Base-by-base conservation (phyloP, 192 early-diverging fungal species). In the Globomyces pollinis-pini region DNA sequence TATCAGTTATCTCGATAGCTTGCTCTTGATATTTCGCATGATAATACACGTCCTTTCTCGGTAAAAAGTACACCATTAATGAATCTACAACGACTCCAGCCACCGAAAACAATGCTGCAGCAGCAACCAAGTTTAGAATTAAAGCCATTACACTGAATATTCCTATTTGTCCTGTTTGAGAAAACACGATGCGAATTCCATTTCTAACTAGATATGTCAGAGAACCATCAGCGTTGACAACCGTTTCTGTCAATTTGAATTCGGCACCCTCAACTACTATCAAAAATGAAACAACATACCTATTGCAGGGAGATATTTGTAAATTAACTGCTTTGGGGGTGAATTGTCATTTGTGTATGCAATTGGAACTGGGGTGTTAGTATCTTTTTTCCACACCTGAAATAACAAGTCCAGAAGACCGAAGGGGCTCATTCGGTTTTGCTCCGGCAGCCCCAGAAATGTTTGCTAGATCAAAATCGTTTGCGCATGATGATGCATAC, bases 31-130 rank as follows among this genome's bases (percentile, higher is more conserved):
- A n/a, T n/a, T n/a, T n/a, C n/a, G n/a, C n/a, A n/a, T n/a, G n/a
- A n/a, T n/a, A n/a, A n/a, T n/a, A n/a, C n/a, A n/a, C n/a, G n/a
- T n/a, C n/a, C n/a, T n/a, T n/a, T n/a, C n/a, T 34, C 33, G 32
- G 32, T 26, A 34, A 33, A 33, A 51, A 51, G n/a, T 33, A 34
- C 12, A 73, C 45, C 62, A 73, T 73, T 24, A 66, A 44, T 1
- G 18, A 34, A 39, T 73, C 71, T 44, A 73, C 71, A 38, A 69
- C 44, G 13, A 66, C 18, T 20, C 63, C 50, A 3, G 71, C 71
- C 23, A 73, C 35, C 2, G 38, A 24, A 33, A 69, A 55, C n/a
- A 73, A 38, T 2, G 71, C 62, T 2, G 45, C 33, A 11, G 59
- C 71, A 21, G 71, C 66, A 29, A 73, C 71, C 16, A 73, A 38